These are phyloP conservation scores for Fusarium metavorans DNA, from an alignment of 2,329 filamentous ascomycete species.

Conservation along the genomic window DNA sequence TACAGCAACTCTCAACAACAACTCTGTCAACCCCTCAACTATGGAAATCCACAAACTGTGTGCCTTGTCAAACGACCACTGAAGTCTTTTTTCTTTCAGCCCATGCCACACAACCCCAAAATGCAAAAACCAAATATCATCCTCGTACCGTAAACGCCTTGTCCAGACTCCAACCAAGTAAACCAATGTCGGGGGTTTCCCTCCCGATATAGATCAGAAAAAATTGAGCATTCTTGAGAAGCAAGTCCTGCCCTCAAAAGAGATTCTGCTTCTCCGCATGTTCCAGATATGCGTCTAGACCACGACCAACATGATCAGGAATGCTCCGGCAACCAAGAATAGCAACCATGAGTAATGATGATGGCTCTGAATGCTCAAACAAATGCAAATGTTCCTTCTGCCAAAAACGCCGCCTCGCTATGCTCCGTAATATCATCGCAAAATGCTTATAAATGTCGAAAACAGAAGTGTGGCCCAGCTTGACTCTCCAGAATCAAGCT, in stretches of 20 bases:
- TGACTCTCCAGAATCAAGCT: constrained; percentile 28
- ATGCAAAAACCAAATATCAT: constrained; percentile 22
- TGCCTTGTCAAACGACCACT: constrained; percentile 21
- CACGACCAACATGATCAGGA: constrained; percentile 15
- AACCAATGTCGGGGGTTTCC: constrained; percentile 10
- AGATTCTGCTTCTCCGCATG: constrained; percentile 15
- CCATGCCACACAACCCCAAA: constrained; percentile 32
- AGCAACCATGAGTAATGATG: constrained; percentile 26
- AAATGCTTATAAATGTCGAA: constrained; percentile 40
- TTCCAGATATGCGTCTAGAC: constrained; percentile 26
- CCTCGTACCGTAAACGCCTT: constrained; percentile 32
- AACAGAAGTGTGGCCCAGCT: constrained; percentile 30
- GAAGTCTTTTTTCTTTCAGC: constrained; percentile 40
- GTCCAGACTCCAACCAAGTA: constrained; percentile 28
- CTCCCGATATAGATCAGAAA: constrained; percentile 12
- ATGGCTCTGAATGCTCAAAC: constrained; percentile 36
- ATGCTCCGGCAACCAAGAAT: constrained; percentile 27
- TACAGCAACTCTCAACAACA: constrained; percentile 28
- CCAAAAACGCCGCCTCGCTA: constrained; percentile 56
- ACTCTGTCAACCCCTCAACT: not conserved
- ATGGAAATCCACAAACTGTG: constrained; percentile 18
- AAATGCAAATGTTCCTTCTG: constrained; percentile 42
- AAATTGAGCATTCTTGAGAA: constrained; percentile 17
- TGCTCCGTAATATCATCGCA: constrained; percentile 50
- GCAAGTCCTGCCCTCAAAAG: constrained; percentile 25